Percentiles rank a stretch among this genome's conserved stretches.
Conservation (phyloP, 129 eudicot genomes). For the Tagetes patula region DNA sequence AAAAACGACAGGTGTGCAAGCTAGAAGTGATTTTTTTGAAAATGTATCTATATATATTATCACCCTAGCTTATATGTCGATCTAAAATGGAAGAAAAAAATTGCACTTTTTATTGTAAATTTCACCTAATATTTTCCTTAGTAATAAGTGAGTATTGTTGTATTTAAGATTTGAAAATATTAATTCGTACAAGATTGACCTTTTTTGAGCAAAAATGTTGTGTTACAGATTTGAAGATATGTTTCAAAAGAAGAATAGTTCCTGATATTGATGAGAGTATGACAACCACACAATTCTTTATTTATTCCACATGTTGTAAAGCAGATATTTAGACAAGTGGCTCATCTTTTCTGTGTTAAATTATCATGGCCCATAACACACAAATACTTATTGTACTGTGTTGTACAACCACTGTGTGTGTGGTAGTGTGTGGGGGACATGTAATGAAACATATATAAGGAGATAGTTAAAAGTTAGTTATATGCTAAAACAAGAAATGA, state of each 20-base stretch:
- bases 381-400: conserved; percentile 35
- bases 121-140: background rate
- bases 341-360: conserved; percentile 26
- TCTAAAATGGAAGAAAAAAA: background rate
- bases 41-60: too few relatives aligned
- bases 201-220: background rate
- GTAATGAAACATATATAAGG: conserved; percentile 26
- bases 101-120: background rate
- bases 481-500: conserved; percentile 36
- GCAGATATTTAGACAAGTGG: background rate
- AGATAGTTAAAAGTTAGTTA: conserved; percentile 31
- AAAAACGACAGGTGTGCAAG: too few relatives aligned
- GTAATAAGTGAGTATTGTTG: background rate
- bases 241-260: conserved; percentile 18
- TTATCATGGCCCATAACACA: conserved; percentile 24
- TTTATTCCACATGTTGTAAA: conserved; percentile 39
- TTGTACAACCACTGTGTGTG: conserved; percentile 27
- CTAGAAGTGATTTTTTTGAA: too few relatives aligned
- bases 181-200: conserved; percentile 4
- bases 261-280: conserved; percentile 7
- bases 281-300: conserved; percentile 33
- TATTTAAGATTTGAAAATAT: background rate
- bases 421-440: conserved; percentile 27
- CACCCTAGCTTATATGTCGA: background rate
- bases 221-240: conserved; percentile 20